Evolutionary conservation across 495 filamentous ascomycete genomes (phyloP).

Genomic region (Penicillium goetzii): DNA sequence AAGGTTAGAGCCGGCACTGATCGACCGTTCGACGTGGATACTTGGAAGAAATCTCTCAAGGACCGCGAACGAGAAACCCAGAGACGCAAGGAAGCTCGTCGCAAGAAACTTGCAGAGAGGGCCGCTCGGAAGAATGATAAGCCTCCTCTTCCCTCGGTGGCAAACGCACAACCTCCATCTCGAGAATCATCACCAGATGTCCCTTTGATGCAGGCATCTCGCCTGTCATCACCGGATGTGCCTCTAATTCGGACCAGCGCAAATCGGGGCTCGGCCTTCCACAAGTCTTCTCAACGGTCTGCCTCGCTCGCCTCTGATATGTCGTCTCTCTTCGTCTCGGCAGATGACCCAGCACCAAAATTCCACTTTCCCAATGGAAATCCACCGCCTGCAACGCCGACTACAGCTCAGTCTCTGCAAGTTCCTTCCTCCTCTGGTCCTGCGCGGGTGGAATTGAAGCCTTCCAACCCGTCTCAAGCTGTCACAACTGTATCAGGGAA

Average conservation of each 20-base stretch:
- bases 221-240: background rate
- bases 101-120: background rate
- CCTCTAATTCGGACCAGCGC: background rate
- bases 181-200: background rate
- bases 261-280: background rate
- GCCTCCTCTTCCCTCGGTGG: background rate
- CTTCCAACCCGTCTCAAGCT: background rate
- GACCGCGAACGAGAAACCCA: conserved; percentile 31
- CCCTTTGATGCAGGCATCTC: background rate
- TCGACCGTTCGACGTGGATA: conserved; percentile 52
- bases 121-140: background rate
- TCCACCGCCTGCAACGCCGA: background rate
- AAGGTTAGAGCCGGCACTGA: conserved; percentile 46
- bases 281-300: background rate
- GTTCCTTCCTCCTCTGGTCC: background rate
- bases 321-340: conserved; percentile 10
- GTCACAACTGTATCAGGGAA: background rate
- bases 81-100: conserved; percentile 41
- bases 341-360: background rate
- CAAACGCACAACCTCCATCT: background rate
- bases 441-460: background rate
- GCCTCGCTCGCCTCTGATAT: background rate
- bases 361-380: too few species aligned
- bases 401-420: background rate
- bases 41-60: conserved; percentile 42